These are phyloP conservation scores for Aspergillus fischeri DNA, from an alignment of 2,329 filamentous ascomycete species.

Conservation along the genomic window DNA sequence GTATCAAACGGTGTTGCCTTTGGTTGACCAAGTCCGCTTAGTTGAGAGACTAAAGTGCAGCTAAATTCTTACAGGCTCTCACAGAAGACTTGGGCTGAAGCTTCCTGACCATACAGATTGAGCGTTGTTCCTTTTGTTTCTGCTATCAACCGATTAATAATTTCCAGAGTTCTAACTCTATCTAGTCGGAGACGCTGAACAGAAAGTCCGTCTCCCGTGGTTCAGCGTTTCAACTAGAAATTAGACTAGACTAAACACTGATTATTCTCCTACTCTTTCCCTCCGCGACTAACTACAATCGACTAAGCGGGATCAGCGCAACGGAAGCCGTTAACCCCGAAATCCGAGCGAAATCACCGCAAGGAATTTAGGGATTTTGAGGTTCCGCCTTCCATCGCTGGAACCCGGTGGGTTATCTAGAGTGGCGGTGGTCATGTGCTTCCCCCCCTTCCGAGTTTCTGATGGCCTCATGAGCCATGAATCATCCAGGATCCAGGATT, in stretches of 20 bases:
- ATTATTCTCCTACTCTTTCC: neutral
- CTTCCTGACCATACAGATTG: neutral
- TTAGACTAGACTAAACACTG: neutral
- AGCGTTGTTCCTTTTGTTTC: neutral
- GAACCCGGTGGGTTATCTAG: neutral
- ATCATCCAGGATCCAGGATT: neutral
- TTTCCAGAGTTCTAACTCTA: neutral
- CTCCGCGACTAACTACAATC: neutral
- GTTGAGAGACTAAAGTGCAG: neutral
- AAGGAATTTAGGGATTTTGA: neutral
- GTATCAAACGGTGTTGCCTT: neutral
- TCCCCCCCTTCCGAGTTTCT: neutral
- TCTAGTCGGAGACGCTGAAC: neutral
- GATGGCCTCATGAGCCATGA: neutral
- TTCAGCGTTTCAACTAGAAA: neutral
- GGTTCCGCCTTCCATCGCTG: too few species aligned
- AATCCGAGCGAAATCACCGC: neutral
- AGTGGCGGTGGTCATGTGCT: neutral
- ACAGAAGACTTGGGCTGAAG: neutral
- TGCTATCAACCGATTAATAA: neutral
- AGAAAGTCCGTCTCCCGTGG: neutral
- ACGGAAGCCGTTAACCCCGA: constrained; percentile 5
- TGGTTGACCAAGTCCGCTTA: neutral
- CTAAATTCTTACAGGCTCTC: neutral
- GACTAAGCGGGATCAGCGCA: neutral